A percentile compares a stretch with the other conserved stretches of the same genome.
phyloP scores from a whole-genome alignment of 2,329 filamentous ascomycete genomes.

The Paramyrothecium sp. region DNA sequence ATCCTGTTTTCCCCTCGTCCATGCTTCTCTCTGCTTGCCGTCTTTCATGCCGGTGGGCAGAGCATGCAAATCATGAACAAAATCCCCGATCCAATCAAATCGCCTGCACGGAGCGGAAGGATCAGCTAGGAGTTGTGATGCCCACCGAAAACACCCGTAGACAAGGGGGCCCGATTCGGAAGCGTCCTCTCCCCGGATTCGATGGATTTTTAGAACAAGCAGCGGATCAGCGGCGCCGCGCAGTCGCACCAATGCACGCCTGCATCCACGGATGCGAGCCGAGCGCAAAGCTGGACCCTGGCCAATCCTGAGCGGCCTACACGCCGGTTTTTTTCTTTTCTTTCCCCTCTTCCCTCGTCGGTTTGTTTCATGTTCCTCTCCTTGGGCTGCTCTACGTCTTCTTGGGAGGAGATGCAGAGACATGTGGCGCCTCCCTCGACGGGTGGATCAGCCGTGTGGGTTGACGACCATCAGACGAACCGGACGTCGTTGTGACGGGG shows the following conservation, averaged over 20 bases:
- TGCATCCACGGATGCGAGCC: not conserved
- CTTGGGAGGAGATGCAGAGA: not conserved
- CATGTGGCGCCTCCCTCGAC: no score
- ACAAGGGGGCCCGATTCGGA: no score
- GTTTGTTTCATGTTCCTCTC: not conserved
- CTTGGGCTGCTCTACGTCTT: not conserved
- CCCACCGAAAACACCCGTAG: no score
- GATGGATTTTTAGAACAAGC: not conserved
- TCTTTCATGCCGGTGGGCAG: no score
- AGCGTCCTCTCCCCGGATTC: not conserved
- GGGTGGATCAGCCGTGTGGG: no score
- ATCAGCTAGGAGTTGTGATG: no score
- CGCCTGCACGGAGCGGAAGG: no score
- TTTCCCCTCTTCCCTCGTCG: not conserved
- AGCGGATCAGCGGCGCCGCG: not conserved
- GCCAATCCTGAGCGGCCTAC: not conserved
- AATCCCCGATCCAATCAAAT: no score
- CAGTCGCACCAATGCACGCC: not conserved
- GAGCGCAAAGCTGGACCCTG: not conserved
- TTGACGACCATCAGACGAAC: not conserved
- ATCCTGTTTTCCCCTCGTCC: no score
- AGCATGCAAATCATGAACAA: no score
- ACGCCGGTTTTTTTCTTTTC: no score
- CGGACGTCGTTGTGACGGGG: not conserved
- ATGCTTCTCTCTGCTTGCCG: no score